A percentile compares a stretch with the other conserved stretches of the same genome.
Conservation (phyloP, 176 grass and related monocot species). For the Rhynchospora tenuis region DNA sequence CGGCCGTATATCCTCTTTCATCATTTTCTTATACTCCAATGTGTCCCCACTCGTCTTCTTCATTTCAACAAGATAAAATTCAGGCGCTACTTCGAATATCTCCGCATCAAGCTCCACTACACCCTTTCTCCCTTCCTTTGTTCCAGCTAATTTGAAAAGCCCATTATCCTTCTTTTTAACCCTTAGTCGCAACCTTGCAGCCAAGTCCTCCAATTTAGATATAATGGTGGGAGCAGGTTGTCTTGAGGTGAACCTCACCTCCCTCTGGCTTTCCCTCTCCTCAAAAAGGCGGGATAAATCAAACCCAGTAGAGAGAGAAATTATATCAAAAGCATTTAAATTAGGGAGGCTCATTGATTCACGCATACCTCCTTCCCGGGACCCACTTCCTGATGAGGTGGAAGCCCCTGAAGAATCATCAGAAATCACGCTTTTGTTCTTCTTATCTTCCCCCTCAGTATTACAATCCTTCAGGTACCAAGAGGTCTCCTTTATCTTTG, state of each 20-base stretch:
- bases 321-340: conserved; percentile 93
- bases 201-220: conserved; percentile 61
- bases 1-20: conserved; percentile 80
- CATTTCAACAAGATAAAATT: conserved; percentile 78
- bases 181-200: conserved; percentile 49
- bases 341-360: conserved; percentile 44
- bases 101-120: conserved; percentile 62
- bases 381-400: conserved; percentile 7
- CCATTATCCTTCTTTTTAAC: conserved; percentile 80
- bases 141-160: conserved; percentile 45
- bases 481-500: conserved; percentile 56
- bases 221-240: conserved; percentile 45
- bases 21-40: conserved; percentile 62
- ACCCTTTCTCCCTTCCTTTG: conserved; percentile 80
- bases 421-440: conserved; percentile 8
- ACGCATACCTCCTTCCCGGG: conserved; percentile 32
- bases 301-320: conserved; percentile 76
- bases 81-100: conserved; percentile 71
- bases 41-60: conserved; percentile 77
- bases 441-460: conserved; percentile 26
- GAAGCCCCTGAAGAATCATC: conserved; percentile 10
- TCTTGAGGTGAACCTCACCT: conserved; percentile 69
- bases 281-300: conserved; percentile 75
- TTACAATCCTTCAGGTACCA: conserved; percentile 60
- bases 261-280: conserved; percentile 40